Evolutionary conservation across 164 flowering plant species (phyloP).

Genomic region (Vitis rupestris): DNA sequence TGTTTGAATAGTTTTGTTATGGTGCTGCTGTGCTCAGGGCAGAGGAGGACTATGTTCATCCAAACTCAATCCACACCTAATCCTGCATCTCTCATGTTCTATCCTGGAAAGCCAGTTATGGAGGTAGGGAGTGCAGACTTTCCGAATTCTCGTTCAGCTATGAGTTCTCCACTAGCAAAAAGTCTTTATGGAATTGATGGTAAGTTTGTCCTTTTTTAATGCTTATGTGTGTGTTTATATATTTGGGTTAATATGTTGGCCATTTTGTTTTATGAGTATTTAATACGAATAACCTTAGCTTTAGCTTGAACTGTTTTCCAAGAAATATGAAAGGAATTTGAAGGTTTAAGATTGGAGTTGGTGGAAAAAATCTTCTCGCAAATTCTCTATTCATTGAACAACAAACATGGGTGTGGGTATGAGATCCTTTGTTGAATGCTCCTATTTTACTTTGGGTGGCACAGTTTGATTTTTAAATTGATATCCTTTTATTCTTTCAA

Average conservation of each 20-base stretch:
- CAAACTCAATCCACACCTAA: constrained; percentile 95
- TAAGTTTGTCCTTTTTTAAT: constrained; percentile 16
- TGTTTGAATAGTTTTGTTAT: neutral
- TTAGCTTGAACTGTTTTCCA: too few species aligned
- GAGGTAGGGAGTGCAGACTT: constrained; percentile 92
- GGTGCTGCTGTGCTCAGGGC: constrained; percentile 46
- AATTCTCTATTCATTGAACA: too few species aligned
- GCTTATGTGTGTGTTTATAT: neutral
- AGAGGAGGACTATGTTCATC: constrained; percentile 88
- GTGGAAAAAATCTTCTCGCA: too few species aligned
- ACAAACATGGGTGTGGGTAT: too few species aligned
- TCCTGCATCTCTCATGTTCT: constrained; percentile 90
- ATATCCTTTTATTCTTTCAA: too few species aligned
- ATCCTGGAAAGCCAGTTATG: constrained; percentile 94
- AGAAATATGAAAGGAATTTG: too few species aligned
- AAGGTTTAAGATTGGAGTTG: too few species aligned
- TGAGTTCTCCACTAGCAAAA: constrained; percentile 87
- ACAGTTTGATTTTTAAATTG: too few species aligned
- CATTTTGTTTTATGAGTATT: too few species aligned
- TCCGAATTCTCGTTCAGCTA: constrained; percentile 87
- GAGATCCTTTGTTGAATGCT: too few species aligned
- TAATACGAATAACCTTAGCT: too few species aligned
- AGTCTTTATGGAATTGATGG: constrained; percentile 81
- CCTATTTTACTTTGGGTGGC: too few species aligned
- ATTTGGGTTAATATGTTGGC: neutral